These are phyloP conservation scores for Pseudocercospora macadamiae DNA, from an alignment of 2,329 filamentous ascomycete genomes.

Conservation along the genomic window DNA sequence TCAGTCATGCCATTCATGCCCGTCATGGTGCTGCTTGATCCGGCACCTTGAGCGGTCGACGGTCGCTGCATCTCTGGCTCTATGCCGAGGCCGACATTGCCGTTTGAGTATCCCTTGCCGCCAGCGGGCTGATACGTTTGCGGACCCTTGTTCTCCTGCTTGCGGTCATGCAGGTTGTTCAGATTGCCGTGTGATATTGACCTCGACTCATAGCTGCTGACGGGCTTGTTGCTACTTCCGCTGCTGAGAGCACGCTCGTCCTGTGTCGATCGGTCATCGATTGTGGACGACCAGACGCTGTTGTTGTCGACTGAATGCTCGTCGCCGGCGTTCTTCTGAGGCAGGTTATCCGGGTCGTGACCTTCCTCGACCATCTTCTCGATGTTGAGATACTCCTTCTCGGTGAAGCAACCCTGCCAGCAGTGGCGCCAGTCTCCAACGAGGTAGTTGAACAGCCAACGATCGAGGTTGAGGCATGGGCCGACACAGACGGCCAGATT, in stretches of 20 bases:
- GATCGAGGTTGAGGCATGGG: constrained; percentile 94
- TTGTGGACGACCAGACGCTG: constrained; percentile 20
- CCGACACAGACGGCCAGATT: constrained; percentile 97
- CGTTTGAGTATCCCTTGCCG: constrained; percentile 18
- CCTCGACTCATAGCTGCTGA: constrained; percentile 19
- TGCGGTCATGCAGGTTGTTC: constrained; percentile 19
- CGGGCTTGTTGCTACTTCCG: constrained; percentile 21
- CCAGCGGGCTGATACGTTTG: constrained; percentile 31
- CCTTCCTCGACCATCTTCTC: constrained; percentile 32
- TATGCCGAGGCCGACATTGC: constrained; percentile 22
- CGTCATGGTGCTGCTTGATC: constrained; percentile 11
- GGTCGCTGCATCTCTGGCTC: constrained; percentile 24
- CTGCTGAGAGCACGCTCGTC: constrained; percentile 28
- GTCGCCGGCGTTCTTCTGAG: constrained; percentile 17
- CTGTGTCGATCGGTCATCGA: constrained; percentile 20
- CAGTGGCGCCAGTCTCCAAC: constrained; percentile 95
- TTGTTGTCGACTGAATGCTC: constrained; percentile 23
- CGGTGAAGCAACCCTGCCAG: constrained; percentile 94
- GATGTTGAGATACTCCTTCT: constrained; percentile 57
- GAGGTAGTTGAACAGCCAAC: constrained; percentile 91
- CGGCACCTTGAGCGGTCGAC: constrained; percentile 24
- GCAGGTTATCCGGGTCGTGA: constrained; percentile 19
- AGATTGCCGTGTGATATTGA: constrained; percentile 17
- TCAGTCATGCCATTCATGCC: constrained; percentile 17
- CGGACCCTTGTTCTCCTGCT: constrained; percentile 26